Evolutionary conservation across 495 filamentous ascomycete genomes (phyloP).

Genomic region (Daldinia vernicosa): DNA sequence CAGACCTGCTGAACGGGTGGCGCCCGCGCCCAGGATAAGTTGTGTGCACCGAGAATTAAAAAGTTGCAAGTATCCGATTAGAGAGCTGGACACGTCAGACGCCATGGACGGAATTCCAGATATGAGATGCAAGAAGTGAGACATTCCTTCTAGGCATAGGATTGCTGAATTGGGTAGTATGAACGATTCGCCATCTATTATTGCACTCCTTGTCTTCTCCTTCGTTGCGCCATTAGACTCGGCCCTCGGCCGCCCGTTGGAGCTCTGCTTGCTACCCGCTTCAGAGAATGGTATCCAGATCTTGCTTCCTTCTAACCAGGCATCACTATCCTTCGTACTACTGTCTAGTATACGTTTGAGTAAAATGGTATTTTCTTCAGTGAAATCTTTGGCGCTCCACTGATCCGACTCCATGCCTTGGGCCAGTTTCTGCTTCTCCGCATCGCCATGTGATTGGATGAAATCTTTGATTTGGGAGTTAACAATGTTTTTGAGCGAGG

Average conservation of each 20-base stretch:
- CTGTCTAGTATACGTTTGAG: constrained; percentile 75
- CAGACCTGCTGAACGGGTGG: constrained; percentile 86
- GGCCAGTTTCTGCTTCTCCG: constrained; percentile 80
- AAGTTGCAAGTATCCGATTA: constrained; percentile 73
- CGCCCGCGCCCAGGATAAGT: constrained; percentile 93
- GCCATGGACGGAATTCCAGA: constrained; percentile 88
- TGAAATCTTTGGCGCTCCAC: constrained; percentile 91
- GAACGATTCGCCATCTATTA: constrained; percentile 85
- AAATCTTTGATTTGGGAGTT: constrained; percentile 93
- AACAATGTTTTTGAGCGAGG: constrained; percentile 83
- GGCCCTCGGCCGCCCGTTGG: constrained; percentile 44
- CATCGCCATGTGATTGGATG: constrained; percentile 76
- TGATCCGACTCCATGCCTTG: constrained; percentile 87
- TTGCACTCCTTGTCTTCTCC: constrained; percentile 74
- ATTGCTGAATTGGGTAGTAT: constrained; percentile 85
- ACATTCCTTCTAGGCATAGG: constrained; percentile 79
- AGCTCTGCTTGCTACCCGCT: constrained; percentile 45
- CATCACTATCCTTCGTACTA: constrained; percentile 79
- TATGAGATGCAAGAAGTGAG: constrained; percentile 82
- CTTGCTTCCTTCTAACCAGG: constrained; percentile 75
- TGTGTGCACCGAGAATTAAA: constrained; percentile 96
- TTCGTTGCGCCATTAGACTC: constrained; percentile 66
- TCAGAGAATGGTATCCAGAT: constrained; percentile 70
- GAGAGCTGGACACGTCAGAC: constrained; percentile 75
- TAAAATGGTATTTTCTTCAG: constrained; percentile 67